These are phyloP conservation scores for Fonsecaea monophora DNA, from an alignment of 2,329 filamentous ascomycete genomes.

Conservation along the genomic window DNA sequence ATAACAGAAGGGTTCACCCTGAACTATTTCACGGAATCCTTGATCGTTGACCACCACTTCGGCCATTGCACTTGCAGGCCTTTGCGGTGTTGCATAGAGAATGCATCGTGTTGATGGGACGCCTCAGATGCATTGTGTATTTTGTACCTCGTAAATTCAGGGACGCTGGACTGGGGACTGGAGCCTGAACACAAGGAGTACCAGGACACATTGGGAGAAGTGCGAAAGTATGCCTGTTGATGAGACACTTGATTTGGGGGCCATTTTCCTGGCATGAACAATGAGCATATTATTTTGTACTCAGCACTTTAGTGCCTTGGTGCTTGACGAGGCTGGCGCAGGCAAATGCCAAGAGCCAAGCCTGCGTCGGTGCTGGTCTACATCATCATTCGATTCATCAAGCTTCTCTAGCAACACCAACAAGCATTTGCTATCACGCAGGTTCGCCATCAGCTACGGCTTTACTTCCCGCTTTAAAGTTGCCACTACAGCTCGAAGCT, in stretches of 20 bases:
- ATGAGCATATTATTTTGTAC: too few species aligned
- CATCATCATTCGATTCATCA: not conserved
- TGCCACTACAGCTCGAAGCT: not conserved
- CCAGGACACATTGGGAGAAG: not conserved
- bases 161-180: not conserved
- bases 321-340: not conserved
- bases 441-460: not conserved
- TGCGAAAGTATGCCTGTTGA: not conserved
- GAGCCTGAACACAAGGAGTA: not conserved
- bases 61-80: not conserved
- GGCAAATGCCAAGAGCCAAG: not conserved
- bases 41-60: constrained; percentile 3
- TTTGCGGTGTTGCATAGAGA: not conserved
- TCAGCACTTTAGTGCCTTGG: too few species aligned
- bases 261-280: not conserved
- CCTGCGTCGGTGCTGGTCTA: not conserved
- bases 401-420: too few species aligned
- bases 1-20: not conserved
- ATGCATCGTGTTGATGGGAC: not conserved
- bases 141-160: not conserved
- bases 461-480: not conserved
- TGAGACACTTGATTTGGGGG: not conserved
- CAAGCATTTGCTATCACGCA: not conserved
- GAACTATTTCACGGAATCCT: not conserved
- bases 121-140: not conserved